A percentile compares a stretch with the other conserved stretches of the same genome.
Conservation (phyloP, 805 yeast species). For the Ogataea pilisensis region DNA sequence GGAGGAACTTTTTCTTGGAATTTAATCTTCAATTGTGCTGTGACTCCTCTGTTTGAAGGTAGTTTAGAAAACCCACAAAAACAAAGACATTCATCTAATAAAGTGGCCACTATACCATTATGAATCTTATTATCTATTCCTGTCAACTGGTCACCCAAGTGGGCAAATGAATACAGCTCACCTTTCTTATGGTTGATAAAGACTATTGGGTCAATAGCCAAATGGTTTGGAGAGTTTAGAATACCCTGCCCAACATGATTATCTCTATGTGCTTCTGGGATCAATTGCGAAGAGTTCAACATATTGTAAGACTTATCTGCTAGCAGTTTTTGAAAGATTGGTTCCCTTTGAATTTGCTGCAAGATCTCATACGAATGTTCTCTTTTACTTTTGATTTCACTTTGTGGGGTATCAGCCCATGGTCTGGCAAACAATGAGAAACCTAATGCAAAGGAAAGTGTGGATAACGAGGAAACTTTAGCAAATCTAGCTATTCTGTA, state of each 20-base stretch:
- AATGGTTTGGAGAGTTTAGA: conserved; percentile 59
- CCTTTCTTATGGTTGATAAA: conserved; percentile 48
- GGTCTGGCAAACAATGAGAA: conserved; percentile 27
- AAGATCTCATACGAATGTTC: conserved; percentile 27
- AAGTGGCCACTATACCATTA: conserved; percentile 73
- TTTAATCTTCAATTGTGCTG: conserved; percentile 68
- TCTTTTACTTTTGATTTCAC: conserved; percentile 5
- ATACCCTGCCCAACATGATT: conserved; percentile 73
- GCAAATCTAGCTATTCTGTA: conserved; percentile 2
- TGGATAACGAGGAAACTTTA: conserved; percentile 9
- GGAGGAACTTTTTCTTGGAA: conserved; percentile 61
- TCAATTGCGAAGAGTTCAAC: conserved; percentile 36
- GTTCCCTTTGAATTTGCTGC: conserved; percentile 24
- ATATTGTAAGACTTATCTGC: conserved; percentile 23
- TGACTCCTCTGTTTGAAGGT: conserved; percentile 83
- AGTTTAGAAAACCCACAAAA: conserved; percentile 78
- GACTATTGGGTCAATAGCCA: conserved; percentile 74
- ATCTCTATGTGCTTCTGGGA: conserved; percentile 55
- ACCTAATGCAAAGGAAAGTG: conserved; percentile 25
- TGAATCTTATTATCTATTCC: conserved; percentile 75
- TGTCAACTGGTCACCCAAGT: conserved; percentile 60
- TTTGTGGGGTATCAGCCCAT: conserved; percentile 26
- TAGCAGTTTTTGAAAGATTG: conserved; percentile 23
- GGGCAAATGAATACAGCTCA: conserved; percentile 61
- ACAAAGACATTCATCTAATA: conserved; percentile 82